Evolutionary conservation across 345 rosid species (phyloP), one percentile per base, ranked within the genome.

Genomic region (Combretum micranthum): DNA sequence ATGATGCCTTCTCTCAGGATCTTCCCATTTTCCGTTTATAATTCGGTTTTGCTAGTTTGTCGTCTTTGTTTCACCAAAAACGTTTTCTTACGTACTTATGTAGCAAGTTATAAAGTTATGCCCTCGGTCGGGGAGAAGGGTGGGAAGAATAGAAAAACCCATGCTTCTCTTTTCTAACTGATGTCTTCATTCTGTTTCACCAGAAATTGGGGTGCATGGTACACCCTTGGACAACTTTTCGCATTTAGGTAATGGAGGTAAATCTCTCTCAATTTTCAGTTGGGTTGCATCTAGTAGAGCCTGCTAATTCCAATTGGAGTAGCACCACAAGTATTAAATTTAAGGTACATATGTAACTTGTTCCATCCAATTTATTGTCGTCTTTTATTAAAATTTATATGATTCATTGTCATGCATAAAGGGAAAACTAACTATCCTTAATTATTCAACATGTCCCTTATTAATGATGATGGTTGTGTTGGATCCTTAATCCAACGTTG

Each of bases 161-260:
- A 2, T 39, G 57, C 10, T 1, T 32, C 4, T 50, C 6, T 49
- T 15, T 49, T 17, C 53, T 20, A 12, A 50, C 21, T 50, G 15
- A 11, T 22, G 20, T 50, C 57, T 16, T 64, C 98, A 92, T 78
- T 92, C 93, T 49, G 64, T 84, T 56, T 79, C 95, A 39, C 98
- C 98, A 0, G 98, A 92, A 75, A 78, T 92, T 48, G 98, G 92
- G 32, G 87, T 92, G 63, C 95, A 92, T 20, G 96, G 98, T 55
- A 69, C 52, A 4, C 88, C 96, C 13, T 43, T 75, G 20, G 95
- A 92, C 56, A 88, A 84, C 71, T 92, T 92, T 68, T 92, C 96
- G 20, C 88, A 78, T 57, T 82, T 93, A 19, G 95, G 86, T 64
- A 84, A 87, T 57, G 90, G 93, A 62, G 95, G 93, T 47, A 73